phyloP scores from a whole-genome alignment of 208 protist genomes.

The Leishmania turanica region DNA sequence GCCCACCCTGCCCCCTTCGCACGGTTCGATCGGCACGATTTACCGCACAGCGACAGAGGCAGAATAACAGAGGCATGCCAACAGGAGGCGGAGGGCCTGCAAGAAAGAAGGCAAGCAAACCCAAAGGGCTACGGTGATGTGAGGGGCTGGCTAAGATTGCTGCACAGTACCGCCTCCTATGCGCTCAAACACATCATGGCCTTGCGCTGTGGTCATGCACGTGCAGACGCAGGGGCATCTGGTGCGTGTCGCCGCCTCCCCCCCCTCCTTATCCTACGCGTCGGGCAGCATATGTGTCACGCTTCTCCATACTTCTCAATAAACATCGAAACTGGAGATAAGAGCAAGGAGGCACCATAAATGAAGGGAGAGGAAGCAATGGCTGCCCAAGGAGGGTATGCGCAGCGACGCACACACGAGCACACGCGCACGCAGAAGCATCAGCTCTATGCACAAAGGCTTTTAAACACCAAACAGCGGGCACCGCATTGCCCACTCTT shows the following conservation, averaged over 20 bases:
- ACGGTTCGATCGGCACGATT: not conserved
- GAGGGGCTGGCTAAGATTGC: not conserved
- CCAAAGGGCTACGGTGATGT: not conserved
- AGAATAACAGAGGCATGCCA: not conserved
- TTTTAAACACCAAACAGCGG: not conserved
- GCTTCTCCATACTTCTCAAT: not conserved
- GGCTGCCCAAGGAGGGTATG: not conserved
- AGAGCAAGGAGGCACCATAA: not conserved
- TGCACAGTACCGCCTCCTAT: not conserved
- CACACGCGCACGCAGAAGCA: not conserved
- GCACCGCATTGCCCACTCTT: not conserved
- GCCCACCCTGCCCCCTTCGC: not conserved
- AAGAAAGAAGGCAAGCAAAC: not conserved
- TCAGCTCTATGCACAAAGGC: not conserved
- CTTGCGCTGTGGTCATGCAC: not conserved
- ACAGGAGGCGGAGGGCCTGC: not conserved
- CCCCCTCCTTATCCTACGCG: too few species aligned
- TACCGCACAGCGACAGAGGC: not conserved
- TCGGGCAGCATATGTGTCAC: not conserved
- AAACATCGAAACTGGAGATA: not conserved
- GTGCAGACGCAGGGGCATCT: not conserved
- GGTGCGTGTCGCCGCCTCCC: not conserved
- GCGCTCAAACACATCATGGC: not conserved
- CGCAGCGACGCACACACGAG: not conserved
- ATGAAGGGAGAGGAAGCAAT: not conserved